A percentile compares a stretch with the other conserved stretches of the same genome.
Evolutionary conservation across 176 grass and related monocot species (phyloP).

Genomic region (Pontederia paniculata): DNA sequence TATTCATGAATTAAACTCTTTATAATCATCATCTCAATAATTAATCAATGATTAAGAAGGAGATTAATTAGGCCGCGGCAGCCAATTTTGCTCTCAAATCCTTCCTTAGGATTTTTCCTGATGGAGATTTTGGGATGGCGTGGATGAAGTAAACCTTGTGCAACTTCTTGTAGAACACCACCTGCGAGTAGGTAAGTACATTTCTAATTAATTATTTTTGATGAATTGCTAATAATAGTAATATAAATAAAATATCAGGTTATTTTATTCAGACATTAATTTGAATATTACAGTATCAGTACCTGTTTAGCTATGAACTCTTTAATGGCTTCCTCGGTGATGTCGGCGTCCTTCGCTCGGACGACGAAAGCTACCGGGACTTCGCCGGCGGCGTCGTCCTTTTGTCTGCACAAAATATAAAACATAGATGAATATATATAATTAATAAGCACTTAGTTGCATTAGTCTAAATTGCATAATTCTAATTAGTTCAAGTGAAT

Average conservation of each 20-base stretch:
- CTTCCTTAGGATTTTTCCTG: constrained; percentile 88
- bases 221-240: no score
- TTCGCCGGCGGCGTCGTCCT: constrained; percentile 62
- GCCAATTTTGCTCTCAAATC: constrained; percentile 59
- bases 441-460: neutral
- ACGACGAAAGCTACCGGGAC: constrained; percentile 87
- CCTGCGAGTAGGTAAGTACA: constrained; percentile 47
- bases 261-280: no score
- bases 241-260: no score
- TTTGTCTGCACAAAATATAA: constrained; percentile 54
- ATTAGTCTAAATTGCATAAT: neutral
- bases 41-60: no score
- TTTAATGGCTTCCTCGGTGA: constrained; percentile 64
- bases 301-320: constrained; percentile 89
- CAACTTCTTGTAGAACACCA: constrained; percentile 89
- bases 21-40: no score
- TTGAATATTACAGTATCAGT: no score
- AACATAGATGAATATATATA: no score
- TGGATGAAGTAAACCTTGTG: constrained; percentile 78
- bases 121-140: constrained; percentile 70
- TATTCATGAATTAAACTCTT: no score
- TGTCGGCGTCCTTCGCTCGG: constrained; percentile 35
- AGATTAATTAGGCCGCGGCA: neutral
- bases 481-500: no score
- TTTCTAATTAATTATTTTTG: no score